phyloP scores from a whole-genome alignment of 106 monocot genomes.

The Platanthera zijinensis region DNA sequence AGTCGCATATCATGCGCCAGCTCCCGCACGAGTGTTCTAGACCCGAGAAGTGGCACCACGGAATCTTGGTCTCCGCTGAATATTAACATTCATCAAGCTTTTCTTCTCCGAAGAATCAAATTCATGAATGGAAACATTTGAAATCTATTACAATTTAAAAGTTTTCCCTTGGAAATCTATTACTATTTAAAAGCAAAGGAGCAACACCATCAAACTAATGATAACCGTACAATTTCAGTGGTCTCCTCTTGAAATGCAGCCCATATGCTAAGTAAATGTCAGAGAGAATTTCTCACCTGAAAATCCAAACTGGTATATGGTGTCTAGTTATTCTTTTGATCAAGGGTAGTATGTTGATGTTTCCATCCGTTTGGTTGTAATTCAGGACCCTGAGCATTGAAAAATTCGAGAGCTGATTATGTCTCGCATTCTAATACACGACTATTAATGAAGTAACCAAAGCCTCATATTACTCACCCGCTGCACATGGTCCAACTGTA shows the following conservation, averaged over 20 bases:
- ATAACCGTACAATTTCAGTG: background rate
- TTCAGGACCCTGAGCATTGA: constrained; percentile 35
- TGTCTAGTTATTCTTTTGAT: constrained; percentile 44
- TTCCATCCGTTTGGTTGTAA: constrained; percentile 46
- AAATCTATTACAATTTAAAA: background rate
- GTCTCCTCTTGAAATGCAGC: too few relatives aligned
- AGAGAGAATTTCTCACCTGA: constrained; percentile 37
- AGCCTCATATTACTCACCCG: constrained; percentile 35
- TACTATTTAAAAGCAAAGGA: background rate
- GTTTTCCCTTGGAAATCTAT: background rate
- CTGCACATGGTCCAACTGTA: constrained; percentile 95
- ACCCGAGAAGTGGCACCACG: constrained; percentile 76
- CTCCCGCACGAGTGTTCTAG: constrained; percentile 71
- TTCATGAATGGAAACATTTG: background rate
- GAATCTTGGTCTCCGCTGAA: constrained; percentile 97
- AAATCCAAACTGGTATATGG: constrained; percentile 62
- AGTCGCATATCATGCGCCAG: constrained; percentile 57
- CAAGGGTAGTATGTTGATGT: constrained; percentile 63
- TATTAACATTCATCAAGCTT: background rate
- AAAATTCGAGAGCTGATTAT: background rate
- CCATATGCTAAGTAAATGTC: background rate
- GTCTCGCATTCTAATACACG: background rate
- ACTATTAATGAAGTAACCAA: background rate
- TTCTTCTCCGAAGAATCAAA: background rate
- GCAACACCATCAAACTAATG: background rate